Conservation (phyloP, 129 eudicot genomes). For the Centrapalus pauciflorus region DNA sequence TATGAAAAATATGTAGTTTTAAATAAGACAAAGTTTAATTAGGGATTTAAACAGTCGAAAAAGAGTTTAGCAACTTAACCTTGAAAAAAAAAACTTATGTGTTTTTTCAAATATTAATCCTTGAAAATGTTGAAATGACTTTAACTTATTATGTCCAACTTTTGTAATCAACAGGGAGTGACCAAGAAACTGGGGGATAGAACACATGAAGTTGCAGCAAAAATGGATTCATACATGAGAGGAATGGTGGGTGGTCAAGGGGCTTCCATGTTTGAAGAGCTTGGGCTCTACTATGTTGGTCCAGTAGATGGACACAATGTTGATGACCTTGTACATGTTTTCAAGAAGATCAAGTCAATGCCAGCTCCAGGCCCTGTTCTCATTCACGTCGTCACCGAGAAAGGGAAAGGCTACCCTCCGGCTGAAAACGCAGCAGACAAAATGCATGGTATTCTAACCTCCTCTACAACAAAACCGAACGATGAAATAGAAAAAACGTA, state of each 20-base stretch:
- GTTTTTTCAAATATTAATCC: too few species aligned
- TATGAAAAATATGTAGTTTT: too few species aligned
- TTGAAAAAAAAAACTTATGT: too few species aligned
- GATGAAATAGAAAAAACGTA: neutral
- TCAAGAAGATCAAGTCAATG: slow-evolving; percentile 40
- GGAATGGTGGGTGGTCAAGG: slow-evolving; percentile 30
- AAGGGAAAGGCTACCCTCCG: slow-evolving; percentile 75
- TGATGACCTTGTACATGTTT: slow-evolving; percentile 47
- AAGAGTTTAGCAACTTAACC: too few species aligned
- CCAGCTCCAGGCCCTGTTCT: slow-evolving; percentile 57
- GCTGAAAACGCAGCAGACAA: slow-evolving; percentile 66
- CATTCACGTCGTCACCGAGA: slow-evolving; percentile 63
- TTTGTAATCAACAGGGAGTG: slow-evolving; percentile 30
- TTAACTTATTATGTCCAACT: neutral
- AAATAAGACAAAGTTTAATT: too few species aligned
- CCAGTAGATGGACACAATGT: slow-evolving; percentile 73
- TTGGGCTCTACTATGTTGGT: slow-evolving; percentile 65
- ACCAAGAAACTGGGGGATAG: slow-evolving; percentile 43
- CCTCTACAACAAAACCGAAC: neutral
- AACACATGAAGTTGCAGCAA: slow-evolving; percentile 48
- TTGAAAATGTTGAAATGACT: neutral
- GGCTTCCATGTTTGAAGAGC: slow-evolving; percentile 55
- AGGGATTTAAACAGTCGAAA: too few species aligned
- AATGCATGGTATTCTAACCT: slow-evolving; percentile 50
- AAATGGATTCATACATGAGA: slow-evolving; percentile 37